A percentile compares a stretch with the other conserved stretches of the same genome.
These are phyloP conservation scores for Colletotrichum liaoningense DNA, from an alignment of 2,329 filamentous ascomycete species.

Conservation along the genomic window DNA sequence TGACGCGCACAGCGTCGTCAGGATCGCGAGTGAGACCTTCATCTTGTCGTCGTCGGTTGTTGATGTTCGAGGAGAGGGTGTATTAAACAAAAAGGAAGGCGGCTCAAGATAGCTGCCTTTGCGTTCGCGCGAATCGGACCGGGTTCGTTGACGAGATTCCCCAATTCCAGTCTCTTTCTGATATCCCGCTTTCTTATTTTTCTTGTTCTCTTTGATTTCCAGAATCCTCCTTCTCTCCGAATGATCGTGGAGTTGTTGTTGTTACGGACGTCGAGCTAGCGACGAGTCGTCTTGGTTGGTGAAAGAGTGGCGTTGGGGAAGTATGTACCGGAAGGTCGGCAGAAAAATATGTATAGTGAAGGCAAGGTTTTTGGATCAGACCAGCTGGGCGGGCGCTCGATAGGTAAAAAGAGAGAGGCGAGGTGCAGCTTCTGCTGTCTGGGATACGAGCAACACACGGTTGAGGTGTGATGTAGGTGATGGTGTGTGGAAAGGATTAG, in stretches of 20 bases:
- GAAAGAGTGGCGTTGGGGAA: neutral
- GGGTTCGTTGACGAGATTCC: neutral
- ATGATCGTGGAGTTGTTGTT: neutral
- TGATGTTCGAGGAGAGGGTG: neutral
- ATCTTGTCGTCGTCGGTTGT: slow-evolving; percentile 45
- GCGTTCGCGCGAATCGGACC: neutral
- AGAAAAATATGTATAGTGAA: slow-evolving; percentile 16
- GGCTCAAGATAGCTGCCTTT: slow-evolving; percentile 23
- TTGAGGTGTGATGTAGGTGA: neutral
- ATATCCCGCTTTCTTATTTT: neutral
- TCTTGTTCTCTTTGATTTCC: neutral
- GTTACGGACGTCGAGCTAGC: slow-evolving; percentile 26
- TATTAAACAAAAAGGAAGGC: neutral
- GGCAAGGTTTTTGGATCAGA: slow-evolving; percentile 13
- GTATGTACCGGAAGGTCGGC: neutral
- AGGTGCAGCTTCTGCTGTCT: neutral
- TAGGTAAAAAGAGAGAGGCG: slow-evolving; percentile 4
- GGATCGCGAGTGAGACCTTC: slow-evolving; percentile 51
- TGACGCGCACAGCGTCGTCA: slow-evolving; percentile 57
- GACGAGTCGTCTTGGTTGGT: slow-evolving; percentile 2
- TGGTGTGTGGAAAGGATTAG: neutral
- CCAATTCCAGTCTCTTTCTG: slow-evolving; percentile 17
- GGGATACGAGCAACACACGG: neutral
- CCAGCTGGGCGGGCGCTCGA: slow-evolving; percentile 27
- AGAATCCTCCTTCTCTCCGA: neutral